Evolutionary conservation across 257 asterid species (phyloP).

Genomic region (Nicotiana attenuata): DNA sequence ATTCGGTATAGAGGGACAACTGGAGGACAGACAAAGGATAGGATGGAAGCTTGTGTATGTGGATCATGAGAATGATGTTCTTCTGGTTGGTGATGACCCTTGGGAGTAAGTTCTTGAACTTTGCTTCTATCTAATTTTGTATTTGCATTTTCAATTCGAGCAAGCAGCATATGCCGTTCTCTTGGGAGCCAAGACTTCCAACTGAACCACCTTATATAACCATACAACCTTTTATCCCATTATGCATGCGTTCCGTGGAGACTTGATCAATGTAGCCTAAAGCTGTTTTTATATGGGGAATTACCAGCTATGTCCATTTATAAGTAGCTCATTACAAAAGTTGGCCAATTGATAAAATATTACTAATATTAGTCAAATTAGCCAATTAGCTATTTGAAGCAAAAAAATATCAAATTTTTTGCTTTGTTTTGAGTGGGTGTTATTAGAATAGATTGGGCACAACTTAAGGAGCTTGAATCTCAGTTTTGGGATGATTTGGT

Average conservation of each 20-base stretch:
- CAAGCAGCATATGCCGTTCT: not conserved
- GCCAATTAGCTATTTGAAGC: too few relatives aligned
- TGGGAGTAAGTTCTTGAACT: conserved; percentile 42
- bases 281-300: too few relatives aligned
- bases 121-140: not conserved
- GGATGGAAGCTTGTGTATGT: conserved; percentile 99
- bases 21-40: conserved; percentile 79
- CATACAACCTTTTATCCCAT: not conserved
- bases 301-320: too few relatives aligned
- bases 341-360: too few relatives aligned
- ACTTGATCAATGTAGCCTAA: not conserved
- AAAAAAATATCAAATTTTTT: too few relatives aligned
- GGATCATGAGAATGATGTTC: conserved; percentile 43
- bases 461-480: too few relatives aligned
- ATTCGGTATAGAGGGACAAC: conserved; percentile 89
- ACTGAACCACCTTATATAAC: not conserved
- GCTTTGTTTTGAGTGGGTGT: too few relatives aligned
- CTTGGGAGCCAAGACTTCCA: not conserved
- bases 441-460: too few relatives aligned
- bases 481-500: too few relatives aligned
- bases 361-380: too few relatives aligned
- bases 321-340: too few relatives aligned
- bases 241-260: not conserved
- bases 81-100: conserved; percentile 52
- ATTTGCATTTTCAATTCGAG: not conserved